phyloP scores from a whole-genome alignment of 2,329 filamentous ascomycete genomes.

The Ascochyta pisi region DNA sequence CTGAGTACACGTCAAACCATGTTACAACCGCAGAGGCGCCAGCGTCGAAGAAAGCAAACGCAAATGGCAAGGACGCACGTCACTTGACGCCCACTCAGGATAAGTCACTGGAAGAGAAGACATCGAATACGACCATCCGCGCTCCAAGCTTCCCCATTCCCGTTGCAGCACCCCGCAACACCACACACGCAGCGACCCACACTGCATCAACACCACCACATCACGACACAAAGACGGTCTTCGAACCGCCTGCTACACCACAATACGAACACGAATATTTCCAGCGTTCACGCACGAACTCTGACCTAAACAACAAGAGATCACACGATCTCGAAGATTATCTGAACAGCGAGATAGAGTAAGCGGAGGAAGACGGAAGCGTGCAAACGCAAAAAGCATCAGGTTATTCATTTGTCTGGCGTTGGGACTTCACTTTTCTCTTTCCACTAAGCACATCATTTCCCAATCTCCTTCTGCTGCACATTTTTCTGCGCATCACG shows the following conservation, averaged over 20 bases:
- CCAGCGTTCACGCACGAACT: constrained; percentile 7
- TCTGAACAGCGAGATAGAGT: constrained; percentile 16
- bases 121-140: constrained; percentile 41
- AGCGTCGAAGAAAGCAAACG: background rate
- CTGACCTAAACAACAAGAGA: constrained; percentile 5
- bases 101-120: constrained; percentile 41
- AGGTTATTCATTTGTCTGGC: constrained; percentile 10
- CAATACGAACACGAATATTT: constrained; percentile 20
- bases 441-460: too few relatives aligned
- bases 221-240: constrained; percentile 14
- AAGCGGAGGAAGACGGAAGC: constrained; percentile 14
- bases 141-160: constrained; percentile 34
- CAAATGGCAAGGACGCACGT: background rate
- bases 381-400: constrained; percentile 18
- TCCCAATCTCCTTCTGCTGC: too few relatives aligned
- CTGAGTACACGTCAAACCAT: background rate
- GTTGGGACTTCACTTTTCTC: background rate
- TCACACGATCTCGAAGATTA: constrained; percentile 15
- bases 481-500: background rate
- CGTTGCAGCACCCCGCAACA: background rate
- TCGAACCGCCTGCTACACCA: constrained; percentile 13
- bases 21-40: background rate
- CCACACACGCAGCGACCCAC: background rate
- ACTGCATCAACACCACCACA: constrained; percentile 1
- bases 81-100: constrained; percentile 8